Base-by-base conservation (phyloP, 2,329 filamentous ascomycete species). In the Anisogramma anomala region DNA sequence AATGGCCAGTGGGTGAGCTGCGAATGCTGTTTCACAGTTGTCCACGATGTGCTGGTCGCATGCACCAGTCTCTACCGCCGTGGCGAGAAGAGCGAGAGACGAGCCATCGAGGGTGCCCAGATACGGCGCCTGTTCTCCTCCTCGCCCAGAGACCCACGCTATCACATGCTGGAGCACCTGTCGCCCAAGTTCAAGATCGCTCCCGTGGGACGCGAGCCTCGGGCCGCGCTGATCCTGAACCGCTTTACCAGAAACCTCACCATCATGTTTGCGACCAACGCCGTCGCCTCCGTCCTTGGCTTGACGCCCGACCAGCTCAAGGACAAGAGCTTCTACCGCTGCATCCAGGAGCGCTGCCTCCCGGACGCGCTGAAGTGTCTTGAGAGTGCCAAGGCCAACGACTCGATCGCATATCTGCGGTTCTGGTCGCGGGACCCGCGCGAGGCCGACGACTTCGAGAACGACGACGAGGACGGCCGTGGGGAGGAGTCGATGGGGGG, bases 1-100 rank as follows among this genome's bases (percentile, higher is more conserved):
- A 66, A 80, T 53, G 83, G 82, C 13, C 66, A 71, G 40, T 93
- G 82, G 78, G 66, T 89, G 28, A 77, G 75, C 48, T 91, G 84
- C 61, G 86, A 94, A 62, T 91, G 84, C 60, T 87, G 85, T 59
- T 94, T 93, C 58, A 91, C 85, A 4, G 71, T 93, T 31, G 86
- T 93, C 32, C 83, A 93, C 58, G 82, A 93, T 69, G 84, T 91
- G 17, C 68, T 94, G 60, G 84, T 93, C 36, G 84, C 84, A 30
- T 87, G 83, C 55, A 89, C 80, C 10, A 87, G 82, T 54, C 73
- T 91, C 48, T 93, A 91, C 57, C 69, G 71, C 39, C 67, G 70
- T 40, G 78, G 79, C 18, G 69, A 71, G 48, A 81, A 75, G 55
- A 88, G 82, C 52, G 72, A 85, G 54, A 79, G 85, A 53, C 76